A percentile compares a stretch with the other conserved stretches of the same genome.
Evolutionary conservation across 2,329 filamentous ascomycete species (phyloP).

Genomic region (Paraconiothyrium brasiliense): DNA sequence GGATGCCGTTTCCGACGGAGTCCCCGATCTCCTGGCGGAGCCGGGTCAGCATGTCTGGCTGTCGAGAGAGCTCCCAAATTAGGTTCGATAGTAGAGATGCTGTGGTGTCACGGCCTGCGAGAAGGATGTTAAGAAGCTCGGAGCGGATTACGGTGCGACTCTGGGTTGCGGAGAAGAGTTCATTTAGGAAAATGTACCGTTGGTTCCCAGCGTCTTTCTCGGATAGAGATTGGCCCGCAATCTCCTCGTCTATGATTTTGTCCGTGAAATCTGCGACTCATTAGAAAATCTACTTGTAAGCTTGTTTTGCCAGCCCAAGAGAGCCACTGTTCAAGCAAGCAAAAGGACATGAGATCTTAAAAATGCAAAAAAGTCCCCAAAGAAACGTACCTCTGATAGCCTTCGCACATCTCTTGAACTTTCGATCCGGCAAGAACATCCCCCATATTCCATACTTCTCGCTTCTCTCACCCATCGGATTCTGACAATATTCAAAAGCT

Average conservation of each 20-base stretch:
- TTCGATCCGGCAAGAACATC: constrained; percentile 28
- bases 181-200: constrained; percentile 37
- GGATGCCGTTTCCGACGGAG: constrained; percentile 53
- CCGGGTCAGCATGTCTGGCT: constrained; percentile 41
- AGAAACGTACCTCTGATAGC: constrained; percentile 30
- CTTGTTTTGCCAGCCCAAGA: background rate
- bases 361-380: background rate
- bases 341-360: no score
- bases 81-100: constrained; percentile 43
- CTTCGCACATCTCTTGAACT: constrained; percentile 27
- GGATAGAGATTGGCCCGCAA: background rate
- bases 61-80: constrained; percentile 48
- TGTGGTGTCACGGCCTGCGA: constrained; percentile 48
- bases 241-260: background rate
- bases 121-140: constrained; percentile 46
- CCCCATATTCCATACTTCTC: constrained; percentile 24
- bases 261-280: background rate
- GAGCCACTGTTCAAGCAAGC: background rate
- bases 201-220: background rate
- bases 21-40: constrained; percentile 46
- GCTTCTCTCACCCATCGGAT: constrained; percentile 16
- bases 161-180: constrained; percentile 29
- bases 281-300: background rate
- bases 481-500: constrained; percentile 36
- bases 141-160: constrained; percentile 32